phyloP scores from a whole-genome alignment of 176 grass and related monocot genomes.

The Cenchrus purpureus region DNA sequence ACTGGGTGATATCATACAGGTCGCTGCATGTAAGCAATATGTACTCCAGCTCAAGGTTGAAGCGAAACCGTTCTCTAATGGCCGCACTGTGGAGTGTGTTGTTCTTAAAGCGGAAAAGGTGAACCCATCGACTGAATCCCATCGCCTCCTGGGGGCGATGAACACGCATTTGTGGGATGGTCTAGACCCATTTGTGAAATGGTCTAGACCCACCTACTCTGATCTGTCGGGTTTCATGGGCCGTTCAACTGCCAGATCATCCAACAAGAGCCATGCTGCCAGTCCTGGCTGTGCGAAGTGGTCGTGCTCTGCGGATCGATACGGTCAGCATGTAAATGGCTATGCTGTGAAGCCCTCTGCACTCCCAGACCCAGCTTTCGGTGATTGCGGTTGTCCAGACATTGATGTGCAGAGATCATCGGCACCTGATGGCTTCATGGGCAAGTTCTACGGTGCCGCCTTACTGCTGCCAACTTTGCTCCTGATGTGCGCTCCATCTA shows the following conservation, averaged over 20 bases:
- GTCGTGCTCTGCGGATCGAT: neutral
- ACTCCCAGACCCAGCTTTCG: neutral
- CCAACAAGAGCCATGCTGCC: conserved; percentile 27
- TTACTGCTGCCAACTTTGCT: neutral
- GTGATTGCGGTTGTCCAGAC: neutral
- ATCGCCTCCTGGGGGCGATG: conserved; percentile 51
- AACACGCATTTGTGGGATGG: conserved; percentile 44
- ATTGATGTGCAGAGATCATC: neutral
- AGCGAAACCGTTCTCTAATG: conserved; percentile 54
- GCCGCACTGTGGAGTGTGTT: conserved; percentile 39
- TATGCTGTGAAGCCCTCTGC: neutral
- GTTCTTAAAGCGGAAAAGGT: conserved; percentile 63
- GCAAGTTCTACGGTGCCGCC: conserved; percentile 15
- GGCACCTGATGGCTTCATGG: conserved; percentile 26
- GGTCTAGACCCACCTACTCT: conserved; percentile 18
- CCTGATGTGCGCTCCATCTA: no score
- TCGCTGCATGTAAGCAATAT: conserved; percentile 45
- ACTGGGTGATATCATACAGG: conserved; percentile 59
- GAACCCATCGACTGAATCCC: conserved; percentile 56
- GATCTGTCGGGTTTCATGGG: conserved; percentile 14
- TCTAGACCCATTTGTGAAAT: conserved; percentile 20
- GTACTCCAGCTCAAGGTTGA: conserved; percentile 77
- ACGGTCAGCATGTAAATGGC: neutral
- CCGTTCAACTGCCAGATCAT: conserved; percentile 8
- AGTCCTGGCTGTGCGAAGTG: neutral